Conservation (phyloP, 2,329 filamentous ascomycete genomes). For the Verticillium nubilum region DNA sequence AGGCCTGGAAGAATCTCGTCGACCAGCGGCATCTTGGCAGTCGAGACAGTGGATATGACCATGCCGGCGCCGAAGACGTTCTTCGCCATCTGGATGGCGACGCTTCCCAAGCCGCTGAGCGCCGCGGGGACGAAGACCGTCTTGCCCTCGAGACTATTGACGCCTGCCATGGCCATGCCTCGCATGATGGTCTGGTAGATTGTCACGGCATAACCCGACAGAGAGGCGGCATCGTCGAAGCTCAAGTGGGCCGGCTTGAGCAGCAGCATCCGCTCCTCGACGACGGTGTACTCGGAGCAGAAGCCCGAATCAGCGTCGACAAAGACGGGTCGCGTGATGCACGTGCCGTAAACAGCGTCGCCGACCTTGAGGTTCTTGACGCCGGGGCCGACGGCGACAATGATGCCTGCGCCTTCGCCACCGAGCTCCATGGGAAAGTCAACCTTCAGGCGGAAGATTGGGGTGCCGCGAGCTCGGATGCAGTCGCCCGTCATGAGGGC, state of each 20-base stretch:
- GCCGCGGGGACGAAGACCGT: slow-evolving; percentile 47
- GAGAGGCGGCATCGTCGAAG: slow-evolving; percentile 29
- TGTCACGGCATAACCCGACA: slow-evolving; percentile 32
- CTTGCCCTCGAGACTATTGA: slow-evolving; percentile 37
- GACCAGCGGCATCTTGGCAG: slow-evolving; percentile 41
- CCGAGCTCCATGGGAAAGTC: slow-evolving; percentile 20
- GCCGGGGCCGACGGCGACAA: slow-evolving; percentile 2
- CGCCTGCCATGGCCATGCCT: slow-evolving; percentile 29
- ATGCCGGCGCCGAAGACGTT: slow-evolving; percentile 39
- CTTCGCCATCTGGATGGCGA: slow-evolving; percentile 43
- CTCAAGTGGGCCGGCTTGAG: slow-evolving; percentile 23
- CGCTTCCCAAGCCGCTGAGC: slow-evolving; percentile 40
- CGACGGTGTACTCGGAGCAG: slow-evolving; percentile 34
- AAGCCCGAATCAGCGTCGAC: slow-evolving; percentile 20
- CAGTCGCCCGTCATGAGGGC: slow-evolving; percentile 30
- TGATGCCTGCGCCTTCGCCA: slow-evolving; percentile 6
- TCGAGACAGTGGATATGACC: slow-evolving; percentile 48
- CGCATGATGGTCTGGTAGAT: slow-evolving; percentile 36
- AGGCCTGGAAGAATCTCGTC: slow-evolving; percentile 33
- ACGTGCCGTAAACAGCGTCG: slow-evolving; percentile 26
- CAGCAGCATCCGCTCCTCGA: slow-evolving; percentile 26
- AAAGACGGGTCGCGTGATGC: slow-evolving; percentile 31
- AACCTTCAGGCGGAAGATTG: slow-evolving; percentile 16
- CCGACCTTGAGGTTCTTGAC: slow-evolving; percentile 3
- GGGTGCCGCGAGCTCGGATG: slow-evolving; percentile 15